Evolutionary conservation across 1,284 basidiomycete species (phyloP).

Genomic region (Fistulinella cinereoalba): DNA sequence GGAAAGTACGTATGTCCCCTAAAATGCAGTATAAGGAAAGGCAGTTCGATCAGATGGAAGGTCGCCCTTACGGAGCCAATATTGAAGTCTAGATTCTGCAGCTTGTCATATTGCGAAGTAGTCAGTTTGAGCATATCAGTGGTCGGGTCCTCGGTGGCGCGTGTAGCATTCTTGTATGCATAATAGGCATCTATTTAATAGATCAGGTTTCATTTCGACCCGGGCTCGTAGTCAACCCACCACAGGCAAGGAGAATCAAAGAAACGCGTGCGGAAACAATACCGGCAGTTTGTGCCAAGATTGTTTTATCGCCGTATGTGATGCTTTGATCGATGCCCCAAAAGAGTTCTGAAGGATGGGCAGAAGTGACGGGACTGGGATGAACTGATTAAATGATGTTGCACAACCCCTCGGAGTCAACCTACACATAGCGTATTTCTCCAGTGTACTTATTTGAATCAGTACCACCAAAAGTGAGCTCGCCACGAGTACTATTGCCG

Average conservation of each 20-base stretch:
- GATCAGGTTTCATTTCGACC: neutral
- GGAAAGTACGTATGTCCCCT: constrained; percentile 40
- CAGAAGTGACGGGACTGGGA: constrained; percentile 46
- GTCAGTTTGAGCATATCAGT: constrained; percentile 44
- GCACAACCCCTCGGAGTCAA: neutral
- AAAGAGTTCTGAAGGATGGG: constrained; percentile 47
- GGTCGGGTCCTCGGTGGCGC: constrained; percentile 42
- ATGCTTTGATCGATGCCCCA: constrained; percentile 66
- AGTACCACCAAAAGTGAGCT: constrained; percentile 49
- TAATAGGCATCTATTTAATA: constrained; percentile 45
- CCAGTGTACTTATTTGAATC: constrained; percentile 50
- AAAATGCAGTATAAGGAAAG: neutral
- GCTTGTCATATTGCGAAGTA: constrained; percentile 34
- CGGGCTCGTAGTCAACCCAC: constrained; percentile 17
- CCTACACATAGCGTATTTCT: constrained; percentile 44
- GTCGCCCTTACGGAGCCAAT: constrained; percentile 40
- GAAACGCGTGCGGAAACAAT: constrained; percentile 59
- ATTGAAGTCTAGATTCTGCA: constrained; percentile 44
- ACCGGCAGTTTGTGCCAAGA: constrained; percentile 50
- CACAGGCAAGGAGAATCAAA: constrained; percentile 39
- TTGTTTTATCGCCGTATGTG: constrained; percentile 46
- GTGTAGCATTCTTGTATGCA: constrained; percentile 51
- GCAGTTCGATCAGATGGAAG: neutral
- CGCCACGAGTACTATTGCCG: constrained; percentile 33
- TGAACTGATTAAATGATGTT: neutral